Base-by-base conservation (phyloP, 148 eudicot species). In the Tetragonia tetragonoides region DNA sequence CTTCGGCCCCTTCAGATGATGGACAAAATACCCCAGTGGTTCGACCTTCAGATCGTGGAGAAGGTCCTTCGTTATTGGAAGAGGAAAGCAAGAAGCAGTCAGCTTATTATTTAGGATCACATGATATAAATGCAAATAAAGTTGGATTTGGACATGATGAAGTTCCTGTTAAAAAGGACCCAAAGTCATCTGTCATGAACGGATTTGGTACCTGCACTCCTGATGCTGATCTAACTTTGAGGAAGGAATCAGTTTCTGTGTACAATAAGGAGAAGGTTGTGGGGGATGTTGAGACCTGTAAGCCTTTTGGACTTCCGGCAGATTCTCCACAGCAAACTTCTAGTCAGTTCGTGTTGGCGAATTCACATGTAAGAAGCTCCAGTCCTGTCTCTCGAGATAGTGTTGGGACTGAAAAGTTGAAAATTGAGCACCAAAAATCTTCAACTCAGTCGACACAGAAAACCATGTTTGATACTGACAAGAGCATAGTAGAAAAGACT, bases 1-100 rank as follows among this genome's bases (percentile, higher is more conserved):
- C 68, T 34, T 80, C 82, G 60, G 65, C 79, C 24, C 74, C 56
- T 61, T 81, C 83, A 72, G 84, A 85, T 54, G 88, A 84, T 77
- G 93, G 84, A 79, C 85, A 86, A 66, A 84, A 71, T 62, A 66
- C 75, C 71, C 56, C 89, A 75, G 49, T 44, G 23, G 65, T 80
- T 69, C 70, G 62, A 23, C n/a, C 70, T 61, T 81, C 83, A 34
- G 79, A 80, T 54, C 18, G 46, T 66, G 72, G 88, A 38, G 70
- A 59, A 54, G 60, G 47, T 72, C 77, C 77, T 81, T 78, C 70
- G 21, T 77, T 17, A 70, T 70, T 67, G 66, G 74, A 76, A 44
- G 83, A 79, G 76, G 83, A 87, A 76, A 76, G 53, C 69, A 70
- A 66, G 42, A 68, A 78, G 66, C 80, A 76, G 41, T 73, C 53